Evolutionary conservation across 768 basidiomycete species (phyloP).

Genomic region (Leccinum incarnatum): DNA sequence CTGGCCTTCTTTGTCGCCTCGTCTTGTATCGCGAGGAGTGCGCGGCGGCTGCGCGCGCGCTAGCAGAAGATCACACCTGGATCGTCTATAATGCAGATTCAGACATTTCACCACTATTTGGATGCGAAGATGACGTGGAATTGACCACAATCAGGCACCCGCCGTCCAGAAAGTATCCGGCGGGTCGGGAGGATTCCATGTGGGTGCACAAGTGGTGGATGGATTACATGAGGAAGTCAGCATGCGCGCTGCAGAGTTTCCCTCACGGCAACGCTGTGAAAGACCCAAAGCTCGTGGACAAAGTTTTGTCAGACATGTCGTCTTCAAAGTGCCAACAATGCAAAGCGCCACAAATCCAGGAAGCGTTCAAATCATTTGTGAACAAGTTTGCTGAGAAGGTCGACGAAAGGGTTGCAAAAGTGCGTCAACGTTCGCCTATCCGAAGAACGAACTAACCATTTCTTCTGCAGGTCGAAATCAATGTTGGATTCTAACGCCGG

Average conservation of each 20-base stretch:
- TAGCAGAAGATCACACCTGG: slow-evolving; percentile 11
- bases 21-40: slow-evolving; percentile 12
- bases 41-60: not conserved
- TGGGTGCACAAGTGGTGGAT: slow-evolving; percentile 14
- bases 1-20: slow-evolving; percentile 5
- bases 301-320: not conserved
- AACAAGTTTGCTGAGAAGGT: slow-evolving; percentile 8
- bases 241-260: not conserved
- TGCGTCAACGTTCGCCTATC: not conserved
- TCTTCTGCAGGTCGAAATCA: slow-evolving; percentile 11
- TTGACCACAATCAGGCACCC: not conserved
- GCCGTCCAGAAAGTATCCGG: slow-evolving; percentile 4
- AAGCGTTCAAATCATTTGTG: slow-evolving; percentile 11
- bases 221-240: slow-evolving; percentile 15
- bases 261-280: slow-evolving; percentile 2
- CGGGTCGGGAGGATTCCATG: not conserved
- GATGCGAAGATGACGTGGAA: not conserved
- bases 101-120: not conserved
- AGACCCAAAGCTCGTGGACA: not conserved
- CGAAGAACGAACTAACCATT: not conserved
- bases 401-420: slow-evolving; percentile 7
- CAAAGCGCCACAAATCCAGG: not conserved
- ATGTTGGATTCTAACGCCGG: slow-evolving; percentile 1
- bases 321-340: slow-evolving; percentile 6
- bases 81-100: not conserved